Base-by-base conservation (phyloP, 331 rosid genomes). In the Acacia pycnantha region DNA sequence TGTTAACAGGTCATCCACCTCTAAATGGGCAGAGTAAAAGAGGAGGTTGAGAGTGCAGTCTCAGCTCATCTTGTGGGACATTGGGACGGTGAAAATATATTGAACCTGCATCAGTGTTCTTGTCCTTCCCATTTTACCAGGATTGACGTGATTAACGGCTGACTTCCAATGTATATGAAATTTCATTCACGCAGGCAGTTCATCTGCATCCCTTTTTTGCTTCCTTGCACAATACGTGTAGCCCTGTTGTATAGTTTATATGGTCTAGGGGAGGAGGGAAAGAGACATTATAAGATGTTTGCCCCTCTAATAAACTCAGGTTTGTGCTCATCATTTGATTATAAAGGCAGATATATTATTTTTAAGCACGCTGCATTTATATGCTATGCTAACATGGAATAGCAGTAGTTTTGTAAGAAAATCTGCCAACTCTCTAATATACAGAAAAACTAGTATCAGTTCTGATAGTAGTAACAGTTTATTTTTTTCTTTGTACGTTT, bases 231-330 rank as follows among this genome's bases (percentile, higher is more conserved):
- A 83, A 82, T 83, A 85, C 83, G 80, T 80, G 82, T 73, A 70
- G 70, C 11, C 24, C 9, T 18, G 10, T 80, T 88, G 95, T 92
- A 88, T 84, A 89, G 93, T 83, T 58, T 81, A 86, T 77, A 82
- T 77, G 82, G 86, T 85, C 82, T 83, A 83, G 83, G 70, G 76
- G 75, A 90, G 86, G 80, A 78, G 76, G 81, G 76, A 11, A 62
- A 14, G 85, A 81, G 74, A 58, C 83, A 74, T 69, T 77, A 50
- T 92, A 90, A 85, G 81, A 85, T 87, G 77, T 82, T 84, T 80
- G 78, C 87, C 83, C 77, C 67, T 70, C 67, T 64, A 88, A 87
- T 82, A 88, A 85, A 83, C 89, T 85, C 90, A 59, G 86, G 89
- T 84, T 84, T 87, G 87, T 82, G 83, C 70, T 84, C 73, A 56